Evolutionary conservation across 805 yeast genomes (phyloP).

Genomic region (Tetrapisispora taiwanensis): DNA sequence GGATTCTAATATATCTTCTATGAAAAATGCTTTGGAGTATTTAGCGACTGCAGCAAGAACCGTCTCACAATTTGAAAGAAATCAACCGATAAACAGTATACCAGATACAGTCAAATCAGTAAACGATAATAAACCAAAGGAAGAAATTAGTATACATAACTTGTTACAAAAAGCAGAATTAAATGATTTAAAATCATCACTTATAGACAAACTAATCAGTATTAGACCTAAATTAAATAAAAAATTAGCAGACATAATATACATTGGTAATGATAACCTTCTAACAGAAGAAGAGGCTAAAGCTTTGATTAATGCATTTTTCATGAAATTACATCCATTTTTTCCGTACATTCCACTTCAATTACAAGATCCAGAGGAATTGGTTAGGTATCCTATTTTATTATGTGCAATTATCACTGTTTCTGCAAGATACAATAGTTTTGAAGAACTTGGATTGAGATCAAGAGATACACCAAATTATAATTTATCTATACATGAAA

Average conservation of each 20-base stretch:
- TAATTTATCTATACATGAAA: constrained; percentile 60
- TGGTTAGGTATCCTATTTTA: constrained; percentile 73
- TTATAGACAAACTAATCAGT: constrained; percentile 25
- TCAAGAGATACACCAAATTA: constrained; percentile 28
- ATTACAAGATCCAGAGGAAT: constrained; percentile 50
- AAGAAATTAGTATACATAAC: constrained; percentile 19
- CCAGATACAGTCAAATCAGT: not conserved
- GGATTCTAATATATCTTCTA: constrained; percentile 26
- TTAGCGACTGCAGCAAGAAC: constrained; percentile 68
- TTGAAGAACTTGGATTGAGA: constrained; percentile 30
- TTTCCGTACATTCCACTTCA: constrained; percentile 79
- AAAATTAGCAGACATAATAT: constrained; percentile 49
- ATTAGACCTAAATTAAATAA: constrained; percentile 29
- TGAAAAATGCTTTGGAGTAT: constrained; percentile 57
- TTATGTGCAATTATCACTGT: constrained; percentile 74
- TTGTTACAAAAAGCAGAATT: constrained; percentile 8
- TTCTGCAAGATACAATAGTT: constrained; percentile 63
- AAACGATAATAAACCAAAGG: not conserved
- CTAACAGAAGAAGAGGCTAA: constrained; percentile 55
- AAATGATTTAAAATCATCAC: constrained; percentile 7
- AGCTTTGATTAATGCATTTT: constrained; percentile 49
- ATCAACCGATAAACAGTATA: not conserved
- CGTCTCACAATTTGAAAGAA: not conserved
- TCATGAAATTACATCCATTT: constrained; percentile 75
- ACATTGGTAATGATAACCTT: constrained; percentile 42